Percentiles rank a stretch among this genome's conserved stretches.
phyloP scores from a whole-genome alignment of 768 basidiomycete species.

The Lentinula detonsa region DNA sequence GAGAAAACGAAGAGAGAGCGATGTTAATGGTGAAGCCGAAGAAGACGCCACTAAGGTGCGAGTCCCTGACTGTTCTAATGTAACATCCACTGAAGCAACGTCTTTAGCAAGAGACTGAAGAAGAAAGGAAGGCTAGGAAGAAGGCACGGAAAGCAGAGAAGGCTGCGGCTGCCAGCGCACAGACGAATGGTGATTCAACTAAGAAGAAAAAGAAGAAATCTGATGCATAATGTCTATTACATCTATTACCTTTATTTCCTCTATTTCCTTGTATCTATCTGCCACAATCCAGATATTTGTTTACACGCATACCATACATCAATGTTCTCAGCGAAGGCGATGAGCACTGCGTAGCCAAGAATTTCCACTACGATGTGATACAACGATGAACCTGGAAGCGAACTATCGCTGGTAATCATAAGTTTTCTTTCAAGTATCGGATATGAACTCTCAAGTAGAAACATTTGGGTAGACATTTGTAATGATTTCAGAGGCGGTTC shows the following conservation, averaged over 20 bases:
- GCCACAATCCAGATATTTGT: neutral
- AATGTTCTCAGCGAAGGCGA: too few relatives aligned
- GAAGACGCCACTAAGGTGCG: conserved; percentile 33
- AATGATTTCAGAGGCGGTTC: too few relatives aligned
- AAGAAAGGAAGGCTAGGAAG: conserved; percentile 75
- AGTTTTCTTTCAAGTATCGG: too few relatives aligned
- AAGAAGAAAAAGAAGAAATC: conserved; percentile 61
- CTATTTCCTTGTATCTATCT: neutral
- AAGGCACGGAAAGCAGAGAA: conserved; percentile 78
- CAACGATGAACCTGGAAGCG: too few relatives aligned
- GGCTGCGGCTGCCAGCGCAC: conserved; percentile 40
- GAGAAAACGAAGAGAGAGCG: conserved; percentile 53
- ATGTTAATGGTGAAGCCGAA: conserved; percentile 38
- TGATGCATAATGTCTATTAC: neutral
- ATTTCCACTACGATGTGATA: too few relatives aligned
- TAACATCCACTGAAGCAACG: conserved; percentile 6
- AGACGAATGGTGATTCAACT: conserved; percentile 33
- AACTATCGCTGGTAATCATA: too few relatives aligned
- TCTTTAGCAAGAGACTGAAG: conserved; percentile 64
- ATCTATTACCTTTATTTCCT: neutral
- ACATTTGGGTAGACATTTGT: too few relatives aligned
- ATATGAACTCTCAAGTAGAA: too few relatives aligned
- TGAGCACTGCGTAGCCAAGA: too few relatives aligned
- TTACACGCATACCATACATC: neutral
- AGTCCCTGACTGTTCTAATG: conserved; percentile 6